phyloP scores from a whole-genome alignment of 139 green algal genomes.

The Micractinium sp. region DNA sequence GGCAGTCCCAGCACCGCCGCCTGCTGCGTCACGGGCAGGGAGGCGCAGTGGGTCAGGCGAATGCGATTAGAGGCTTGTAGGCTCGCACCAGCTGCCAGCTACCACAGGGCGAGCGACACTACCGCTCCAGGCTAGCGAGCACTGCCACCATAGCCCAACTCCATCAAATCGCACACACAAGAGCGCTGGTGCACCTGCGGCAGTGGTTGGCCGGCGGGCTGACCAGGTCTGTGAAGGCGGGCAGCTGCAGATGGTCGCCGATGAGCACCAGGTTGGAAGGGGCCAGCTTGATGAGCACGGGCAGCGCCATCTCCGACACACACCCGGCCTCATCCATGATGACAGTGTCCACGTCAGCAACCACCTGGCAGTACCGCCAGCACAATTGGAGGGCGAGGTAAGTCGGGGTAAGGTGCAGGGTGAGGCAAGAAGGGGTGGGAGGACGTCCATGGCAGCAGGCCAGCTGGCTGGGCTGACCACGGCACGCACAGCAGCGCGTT shows the following conservation, averaged over 20 bases:
- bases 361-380: neutral
- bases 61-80: too few relatives aligned
- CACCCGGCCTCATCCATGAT: constrained; percentile 22
- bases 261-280: constrained; percentile 17
- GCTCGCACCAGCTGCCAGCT: too few relatives aligned
- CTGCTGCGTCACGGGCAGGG: too few relatives aligned
- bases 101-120: too few relatives aligned
- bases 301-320: constrained; percentile 20
- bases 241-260: constrained; percentile 24
- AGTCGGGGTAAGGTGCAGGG: neutral
- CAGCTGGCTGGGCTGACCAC: too few relatives aligned
- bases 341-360: neutral
- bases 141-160: neutral
- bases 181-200: neutral
- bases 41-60: too few relatives aligned
- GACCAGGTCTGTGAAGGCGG: constrained; percentile 5
- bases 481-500: too few relatives aligned
- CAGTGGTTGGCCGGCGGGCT: constrained; percentile 12
- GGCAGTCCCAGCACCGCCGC: neutral
- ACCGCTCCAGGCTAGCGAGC: too few relatives aligned
- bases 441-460: neutral
- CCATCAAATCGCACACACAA: neutral
- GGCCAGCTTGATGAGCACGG: neutral
- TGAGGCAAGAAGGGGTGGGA: neutral
- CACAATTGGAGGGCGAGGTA: neutral